Base-by-base conservation (phyloP, 768 basidiomycete genomes). In the Boletus patriciae region DNA sequence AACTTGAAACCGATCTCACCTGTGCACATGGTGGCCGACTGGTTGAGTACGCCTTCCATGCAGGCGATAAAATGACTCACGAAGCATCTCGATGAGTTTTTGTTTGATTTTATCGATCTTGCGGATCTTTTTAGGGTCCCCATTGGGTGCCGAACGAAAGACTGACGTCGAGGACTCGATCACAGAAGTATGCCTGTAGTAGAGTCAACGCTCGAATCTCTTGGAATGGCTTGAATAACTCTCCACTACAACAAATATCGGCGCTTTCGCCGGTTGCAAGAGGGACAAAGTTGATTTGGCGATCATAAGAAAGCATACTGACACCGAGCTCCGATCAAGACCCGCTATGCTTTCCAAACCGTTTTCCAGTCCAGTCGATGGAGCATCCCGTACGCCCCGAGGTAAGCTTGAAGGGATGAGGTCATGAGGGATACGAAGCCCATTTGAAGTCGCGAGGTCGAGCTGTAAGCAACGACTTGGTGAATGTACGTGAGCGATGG, bases 71-170 rank as follows among this genome's bases (percentile, higher is more conserved):
- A 21, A n/a, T 23, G 5, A 42, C 56, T 40, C 11, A 58, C 57
- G 36, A 42, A 58, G 60, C 60, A 61, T 58, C 1, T 42, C 13
- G 4, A 55, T 15, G 8, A 60, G 50, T 13, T 23, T 37, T 15
- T 48, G 21, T 42, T 50, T 46, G 40, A 59, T 51, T 36, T 46
- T 5, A 16, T 57, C 19, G 2, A 60, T 43, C 50, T 46, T 59
- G n/a, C 21, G 23, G 3, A 6, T 25, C 16, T 36, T 38, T 11
- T 41, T 25, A 7, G 19, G 0, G 6, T 38, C 36, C 9, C 6
- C 13, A 9, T 33, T 50, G 1, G n/a, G 6, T 10, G 31, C n/a
- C 8, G 10, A 42, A 42, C 29, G 41, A 12, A 52, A 43, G 1
- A 38, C 23, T 29, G 41, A 42, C 9, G 41, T 21, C 4, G 41